phyloP scores from a whole-genome alignment of 495 filamentous ascomycete species.

The Hyphodiscus hymeniophilus region DNA sequence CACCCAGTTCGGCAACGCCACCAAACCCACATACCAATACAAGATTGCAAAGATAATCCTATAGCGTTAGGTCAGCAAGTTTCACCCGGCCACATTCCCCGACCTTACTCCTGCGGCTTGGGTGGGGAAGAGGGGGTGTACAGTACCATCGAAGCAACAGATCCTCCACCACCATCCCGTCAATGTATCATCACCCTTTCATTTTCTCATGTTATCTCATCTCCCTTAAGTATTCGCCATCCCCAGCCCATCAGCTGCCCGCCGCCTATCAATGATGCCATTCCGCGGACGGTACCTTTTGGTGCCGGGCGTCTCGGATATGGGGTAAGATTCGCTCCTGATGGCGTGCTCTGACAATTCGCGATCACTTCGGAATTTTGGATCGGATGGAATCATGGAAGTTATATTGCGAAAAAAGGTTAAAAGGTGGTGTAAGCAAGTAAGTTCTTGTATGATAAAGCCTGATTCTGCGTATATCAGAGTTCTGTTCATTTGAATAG shows the following conservation, averaged over 20 bases:
- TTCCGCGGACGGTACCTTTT: not conserved
- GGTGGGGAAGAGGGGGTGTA: too few species aligned
- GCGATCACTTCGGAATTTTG: too few species aligned
- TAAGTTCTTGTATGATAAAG: too few species aligned
- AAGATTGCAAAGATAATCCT: conserved; percentile 53
- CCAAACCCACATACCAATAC: conserved; percentile 69
- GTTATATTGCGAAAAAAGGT: too few species aligned
- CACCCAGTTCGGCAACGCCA: conserved; percentile 48
- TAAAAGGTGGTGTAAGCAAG: too few species aligned
- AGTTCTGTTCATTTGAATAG: too few species aligned
- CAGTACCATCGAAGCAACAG: too few species aligned
- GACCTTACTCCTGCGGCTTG: not conserved
- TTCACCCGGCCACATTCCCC: conserved; percentile 9
- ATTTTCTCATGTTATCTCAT: not conserved
- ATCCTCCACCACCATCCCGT: conserved; percentile 53
- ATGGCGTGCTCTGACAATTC: too few species aligned
- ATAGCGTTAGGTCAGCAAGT: not conserved
- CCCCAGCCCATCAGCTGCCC: not conserved
- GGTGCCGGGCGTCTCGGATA: not conserved
- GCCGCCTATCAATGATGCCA: not conserved
- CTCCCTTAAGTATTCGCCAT: not conserved
- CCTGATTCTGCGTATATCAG: too few species aligned
- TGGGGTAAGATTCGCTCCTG: not conserved
- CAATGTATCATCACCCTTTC: conserved; percentile 62
- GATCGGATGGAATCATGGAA: too few species aligned